Conservation (phyloP, 1,284 basidiomycete genomes). For the Melampsora americana region DNA sequence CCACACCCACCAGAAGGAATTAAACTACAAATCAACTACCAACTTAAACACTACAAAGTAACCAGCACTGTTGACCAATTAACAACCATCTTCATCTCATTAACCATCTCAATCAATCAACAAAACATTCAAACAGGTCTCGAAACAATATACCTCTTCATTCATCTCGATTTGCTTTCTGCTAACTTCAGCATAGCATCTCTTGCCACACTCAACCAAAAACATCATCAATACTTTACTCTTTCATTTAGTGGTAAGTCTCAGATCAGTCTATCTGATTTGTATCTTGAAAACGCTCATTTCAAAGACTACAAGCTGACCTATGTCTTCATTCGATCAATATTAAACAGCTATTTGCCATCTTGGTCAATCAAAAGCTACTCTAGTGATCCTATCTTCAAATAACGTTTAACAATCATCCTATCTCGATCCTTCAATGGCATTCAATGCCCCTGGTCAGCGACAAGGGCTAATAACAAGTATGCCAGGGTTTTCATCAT, state of each 20-base stretch:
- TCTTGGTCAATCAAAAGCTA: background rate
- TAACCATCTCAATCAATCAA: too few relatives aligned
- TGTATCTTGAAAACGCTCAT: background rate
- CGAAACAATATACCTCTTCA: too few relatives aligned
- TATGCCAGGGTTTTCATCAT: slow-evolving; percentile 36
- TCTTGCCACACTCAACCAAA: too few relatives aligned
- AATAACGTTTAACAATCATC: background rate
- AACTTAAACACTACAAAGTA: too few relatives aligned
- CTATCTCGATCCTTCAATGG: slow-evolving; percentile 19
- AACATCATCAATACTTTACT: background rate
- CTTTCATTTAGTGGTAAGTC: background rate
- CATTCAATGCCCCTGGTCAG: slow-evolving; percentile 42
- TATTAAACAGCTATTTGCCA: background rate
- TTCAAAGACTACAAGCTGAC: background rate
- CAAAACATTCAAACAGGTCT: too few relatives aligned
- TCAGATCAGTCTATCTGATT: background rate
- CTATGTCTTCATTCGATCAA: background rate
- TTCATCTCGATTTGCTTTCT: too few relatives aligned
- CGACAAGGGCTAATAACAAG: slow-evolving; percentile 35
- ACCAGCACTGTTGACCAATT: too few relatives aligned
- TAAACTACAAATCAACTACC: too few relatives aligned
- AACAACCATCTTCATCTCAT: too few relatives aligned
- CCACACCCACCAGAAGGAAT: too few relatives aligned
- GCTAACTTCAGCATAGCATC: too few relatives aligned
- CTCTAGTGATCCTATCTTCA: background rate